These are phyloP conservation scores for Hamigera avellanea DNA, from an alignment of 495 filamentous ascomycete species.

Conservation along the genomic window DNA sequence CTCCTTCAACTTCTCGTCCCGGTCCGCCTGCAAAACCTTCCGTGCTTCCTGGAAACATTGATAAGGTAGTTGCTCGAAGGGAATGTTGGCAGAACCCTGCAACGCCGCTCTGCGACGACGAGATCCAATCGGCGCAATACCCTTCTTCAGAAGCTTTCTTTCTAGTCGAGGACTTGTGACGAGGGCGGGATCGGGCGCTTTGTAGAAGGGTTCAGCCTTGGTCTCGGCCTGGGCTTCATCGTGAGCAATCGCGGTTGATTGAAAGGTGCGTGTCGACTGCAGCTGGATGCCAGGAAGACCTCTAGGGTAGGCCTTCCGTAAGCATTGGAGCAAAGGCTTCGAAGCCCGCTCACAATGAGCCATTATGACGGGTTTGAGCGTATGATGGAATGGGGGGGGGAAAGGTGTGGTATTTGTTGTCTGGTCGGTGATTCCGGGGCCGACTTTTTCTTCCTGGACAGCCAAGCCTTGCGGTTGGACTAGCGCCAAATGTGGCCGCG, in stretches of 20 bases:
- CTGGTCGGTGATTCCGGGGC: slow-evolving; percentile 1
- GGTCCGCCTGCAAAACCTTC: slow-evolving; percentile 66
- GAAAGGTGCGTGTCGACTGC: slow-evolving; percentile 25
- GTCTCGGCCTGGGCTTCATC: slow-evolving; percentile 29
- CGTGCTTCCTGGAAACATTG: slow-evolving; percentile 97
- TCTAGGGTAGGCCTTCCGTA: slow-evolving; percentile 37
- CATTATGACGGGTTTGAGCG: slow-evolving; percentile 34
- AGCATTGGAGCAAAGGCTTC: slow-evolving; percentile 52
- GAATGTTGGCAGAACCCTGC: slow-evolving; percentile 52
- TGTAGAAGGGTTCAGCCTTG: slow-evolving; percentile 24
- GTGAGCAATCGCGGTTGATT: slow-evolving; percentile 23
- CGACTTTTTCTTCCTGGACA: slow-evolving; percentile 8
- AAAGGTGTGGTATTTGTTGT: not conserved
- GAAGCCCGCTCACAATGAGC: slow-evolving; percentile 57
- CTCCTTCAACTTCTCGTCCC: slow-evolving; percentile 63
- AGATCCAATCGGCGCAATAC: slow-evolving; percentile 60
- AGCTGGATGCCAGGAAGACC: slow-evolving; percentile 20
- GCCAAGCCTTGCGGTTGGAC: slow-evolving; percentile 1
- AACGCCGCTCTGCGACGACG: slow-evolving; percentile 72
- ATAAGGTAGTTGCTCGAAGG: slow-evolving; percentile 87
- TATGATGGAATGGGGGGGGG: slow-evolving; percentile 9
- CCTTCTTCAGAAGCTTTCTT: slow-evolving; percentile 43
- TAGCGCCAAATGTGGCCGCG: slow-evolving; percentile 3
- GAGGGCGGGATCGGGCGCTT: slow-evolving; percentile 34
- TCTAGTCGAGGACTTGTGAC: slow-evolving; percentile 46